phyloP scores from a whole-genome alignment of 441 rosid species.

The Monsonia emarginata region DNA sequence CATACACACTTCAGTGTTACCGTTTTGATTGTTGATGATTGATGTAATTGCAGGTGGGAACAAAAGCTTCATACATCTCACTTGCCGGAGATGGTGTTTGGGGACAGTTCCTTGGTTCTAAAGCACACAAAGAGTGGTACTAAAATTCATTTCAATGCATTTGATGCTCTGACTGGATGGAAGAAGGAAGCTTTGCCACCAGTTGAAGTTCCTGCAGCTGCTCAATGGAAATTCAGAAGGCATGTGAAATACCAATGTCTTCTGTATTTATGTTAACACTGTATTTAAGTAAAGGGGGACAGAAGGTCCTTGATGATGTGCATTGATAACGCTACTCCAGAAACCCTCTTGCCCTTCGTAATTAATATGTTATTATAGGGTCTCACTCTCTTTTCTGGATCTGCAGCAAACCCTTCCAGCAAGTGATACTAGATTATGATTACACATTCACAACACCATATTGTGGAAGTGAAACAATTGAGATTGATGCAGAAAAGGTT shows the following conservation, averaged over 20 bases:
- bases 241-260: background rate
- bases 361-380: background rate
- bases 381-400: slow-evolving; percentile 7
- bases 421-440: slow-evolving; percentile 92
- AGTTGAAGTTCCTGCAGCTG: slow-evolving; percentile 94
- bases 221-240: slow-evolving; percentile 91
- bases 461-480: slow-evolving; percentile 59
- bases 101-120: slow-evolving; percentile 57
- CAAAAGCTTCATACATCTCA: slow-evolving; percentile 66
- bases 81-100: slow-evolving; percentile 87
- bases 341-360: background rate
- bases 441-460: slow-evolving; percentile 91
- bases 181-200: slow-evolving; percentile 78
- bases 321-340: background rate
- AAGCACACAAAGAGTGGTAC: slow-evolving; percentile 44
- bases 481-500: slow-evolving; percentile 39
- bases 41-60: slow-evolving; percentile 58
- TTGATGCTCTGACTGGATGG: slow-evolving; percentile 81
- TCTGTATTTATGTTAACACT: background rate
- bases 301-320: background rate
- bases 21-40: background rate
- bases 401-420: slow-evolving; percentile 79
- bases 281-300: background rate
- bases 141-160: slow-evolving; percentile 70
- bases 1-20: background rate